A percentile compares a stretch with the other conserved stretches of the same genome.
Evolutionary conservation across 2,329 filamentous ascomycete species (phyloP).

Genomic region (Trichoderma sp.): DNA sequence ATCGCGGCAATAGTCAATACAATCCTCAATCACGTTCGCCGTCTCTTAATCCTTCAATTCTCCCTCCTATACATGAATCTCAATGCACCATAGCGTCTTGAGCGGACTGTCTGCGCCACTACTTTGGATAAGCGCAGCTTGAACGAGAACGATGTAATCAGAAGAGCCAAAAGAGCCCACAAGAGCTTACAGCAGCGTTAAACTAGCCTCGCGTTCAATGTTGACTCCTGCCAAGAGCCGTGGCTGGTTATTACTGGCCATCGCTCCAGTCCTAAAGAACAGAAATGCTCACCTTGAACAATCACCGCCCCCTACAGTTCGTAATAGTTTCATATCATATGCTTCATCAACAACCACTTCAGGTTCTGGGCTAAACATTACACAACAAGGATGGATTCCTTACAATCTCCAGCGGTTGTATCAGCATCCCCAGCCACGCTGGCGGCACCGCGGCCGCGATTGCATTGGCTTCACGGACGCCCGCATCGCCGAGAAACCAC

Average conservation of each 20-base stretch:
- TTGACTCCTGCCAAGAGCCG: neutral
- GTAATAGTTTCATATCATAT: neutral
- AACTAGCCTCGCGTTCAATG: neutral
- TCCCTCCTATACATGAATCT: neutral
- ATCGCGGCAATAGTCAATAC: neutral
- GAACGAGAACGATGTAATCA: constrained; percentile 18
- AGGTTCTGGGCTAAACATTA: neutral
- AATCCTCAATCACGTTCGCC: neutral
- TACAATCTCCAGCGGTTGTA: neutral
- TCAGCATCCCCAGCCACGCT: constrained; percentile 5
- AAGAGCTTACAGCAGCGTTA: neutral
- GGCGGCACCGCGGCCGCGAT: neutral
- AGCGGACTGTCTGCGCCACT: neutral
- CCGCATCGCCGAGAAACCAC: constrained; percentile 33
- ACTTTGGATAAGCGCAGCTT: neutral
- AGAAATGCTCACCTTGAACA: neutral
- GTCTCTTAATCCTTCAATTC: neutral
- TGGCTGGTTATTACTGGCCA: neutral
- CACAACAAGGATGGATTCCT: neutral
- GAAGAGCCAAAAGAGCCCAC: neutral
- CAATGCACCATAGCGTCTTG: neutral
- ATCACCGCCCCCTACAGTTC: neutral
- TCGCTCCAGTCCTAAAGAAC: neutral
- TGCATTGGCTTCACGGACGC: neutral
- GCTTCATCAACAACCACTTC: neutral